These are phyloP conservation scores for Mucor sp. DNA, from an alignment of 371 early-diverging fungal genomes.

Conservation along the genomic window DNA sequence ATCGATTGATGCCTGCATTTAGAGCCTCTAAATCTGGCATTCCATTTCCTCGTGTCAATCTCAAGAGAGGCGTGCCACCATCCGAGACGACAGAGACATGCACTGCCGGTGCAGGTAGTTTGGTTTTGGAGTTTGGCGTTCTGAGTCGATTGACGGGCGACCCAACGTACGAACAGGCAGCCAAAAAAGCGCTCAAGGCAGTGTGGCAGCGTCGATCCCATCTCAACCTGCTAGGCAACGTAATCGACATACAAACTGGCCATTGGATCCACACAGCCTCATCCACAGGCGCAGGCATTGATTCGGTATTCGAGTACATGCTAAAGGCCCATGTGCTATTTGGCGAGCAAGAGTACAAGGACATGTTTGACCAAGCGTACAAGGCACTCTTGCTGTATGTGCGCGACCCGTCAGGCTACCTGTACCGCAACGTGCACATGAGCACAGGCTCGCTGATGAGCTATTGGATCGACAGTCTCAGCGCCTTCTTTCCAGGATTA, in stretches of 20 bases:
- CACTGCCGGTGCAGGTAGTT: constrained; percentile 90
- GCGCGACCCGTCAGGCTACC: constrained; percentile 71
- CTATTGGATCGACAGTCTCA: constrained; percentile 88
- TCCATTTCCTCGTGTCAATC: constrained; percentile 88
- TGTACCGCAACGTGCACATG: constrained; percentile 90
- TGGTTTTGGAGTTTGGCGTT: constrained; percentile 94
- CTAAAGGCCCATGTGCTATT: constrained; percentile 88
- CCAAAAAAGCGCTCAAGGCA: constrained; percentile 68
- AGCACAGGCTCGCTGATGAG: constrained; percentile 63
- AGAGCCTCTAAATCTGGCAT: constrained; percentile 78
- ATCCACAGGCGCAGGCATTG: constrained; percentile 90
- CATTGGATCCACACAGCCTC: constrained; percentile 74
- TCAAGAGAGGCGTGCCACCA: constrained; percentile 70
- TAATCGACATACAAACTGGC: constrained; percentile 72
- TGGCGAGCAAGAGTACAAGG: constrained; percentile 75
- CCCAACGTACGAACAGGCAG: constrained; percentile 76
- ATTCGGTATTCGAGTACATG: constrained; percentile 93
- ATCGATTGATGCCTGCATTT: constrained; percentile 92
- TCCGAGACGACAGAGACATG: constrained; percentile 83
- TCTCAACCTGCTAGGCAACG: constrained; percentile 83
- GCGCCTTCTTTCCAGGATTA: constrained; percentile 92
- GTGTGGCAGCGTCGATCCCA: constrained; percentile 81
- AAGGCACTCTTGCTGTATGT: constrained; percentile 64
- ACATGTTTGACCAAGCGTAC: constrained; percentile 85
- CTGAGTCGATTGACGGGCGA: constrained; percentile 86